Conservation (phyloP, 2,329 filamentous ascomycete genomes). For the Coniella lustricola region DNA sequence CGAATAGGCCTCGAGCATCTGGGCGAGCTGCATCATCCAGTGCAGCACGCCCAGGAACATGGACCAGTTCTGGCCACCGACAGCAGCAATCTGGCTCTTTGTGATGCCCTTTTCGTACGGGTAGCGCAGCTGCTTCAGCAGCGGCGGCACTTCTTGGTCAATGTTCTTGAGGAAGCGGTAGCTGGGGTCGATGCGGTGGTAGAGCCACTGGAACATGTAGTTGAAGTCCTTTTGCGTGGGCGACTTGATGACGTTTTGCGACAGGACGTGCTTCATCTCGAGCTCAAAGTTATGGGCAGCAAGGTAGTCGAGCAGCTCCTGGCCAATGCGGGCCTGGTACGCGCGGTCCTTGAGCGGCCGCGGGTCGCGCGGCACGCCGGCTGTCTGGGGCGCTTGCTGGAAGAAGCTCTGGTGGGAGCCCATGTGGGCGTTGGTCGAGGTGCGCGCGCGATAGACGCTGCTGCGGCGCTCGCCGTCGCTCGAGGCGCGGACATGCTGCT, state of each 20-base stretch:
- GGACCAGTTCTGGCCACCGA: slow-evolving; percentile 95
- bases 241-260: slow-evolving; percentile 82
- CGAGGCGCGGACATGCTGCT: slow-evolving; percentile 38
- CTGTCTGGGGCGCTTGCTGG: slow-evolving; percentile 72
- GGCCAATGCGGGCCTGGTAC: slow-evolving; percentile 75
- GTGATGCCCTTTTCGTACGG: slow-evolving; percentile 94
- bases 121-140: slow-evolving; percentile 89
- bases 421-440: slow-evolving; percentile 59
- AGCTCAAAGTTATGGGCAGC: slow-evolving; percentile 93
- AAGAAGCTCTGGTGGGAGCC: slow-evolving; percentile 86
- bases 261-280: slow-evolving; percentile 93
- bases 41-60: slow-evolving; percentile 89
- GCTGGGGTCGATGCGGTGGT: slow-evolving; percentile 88
- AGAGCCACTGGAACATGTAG: slow-evolving; percentile 96
- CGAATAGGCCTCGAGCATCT: slow-evolving; percentile 83
- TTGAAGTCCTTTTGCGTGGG: slow-evolving; percentile 99
- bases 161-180: slow-evolving; percentile 93
- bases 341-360: slow-evolving; percentile 74
- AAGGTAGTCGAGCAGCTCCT: slow-evolving; percentile 87
- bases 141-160: slow-evolving; percentile 86
- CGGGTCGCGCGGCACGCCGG: slow-evolving; percentile 79
- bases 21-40: slow-evolving; percentile 98
- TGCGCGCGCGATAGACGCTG: slow-evolving; percentile 70
- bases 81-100: slow-evolving; percentile 90
- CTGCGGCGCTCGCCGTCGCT: slow-evolving; percentile 60